Conservation (phyloP, 2,329 filamentous ascomycete species). For the Colletotrichum noveboracense region DNA sequence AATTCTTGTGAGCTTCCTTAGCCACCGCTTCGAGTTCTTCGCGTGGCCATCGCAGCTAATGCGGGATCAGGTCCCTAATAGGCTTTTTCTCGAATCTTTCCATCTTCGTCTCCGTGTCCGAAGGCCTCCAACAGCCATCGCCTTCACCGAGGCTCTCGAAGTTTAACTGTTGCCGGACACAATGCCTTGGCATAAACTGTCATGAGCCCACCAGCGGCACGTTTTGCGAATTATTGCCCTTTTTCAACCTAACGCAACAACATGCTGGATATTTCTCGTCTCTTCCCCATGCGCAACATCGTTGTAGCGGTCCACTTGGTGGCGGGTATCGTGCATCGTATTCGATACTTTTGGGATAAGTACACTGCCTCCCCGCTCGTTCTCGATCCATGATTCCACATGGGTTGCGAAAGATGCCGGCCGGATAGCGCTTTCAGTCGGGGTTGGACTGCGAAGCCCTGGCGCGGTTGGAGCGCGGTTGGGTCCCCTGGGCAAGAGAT, state of each 20-base stretch:
- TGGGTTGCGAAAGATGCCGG: conserved; percentile 11
- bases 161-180: background rate
- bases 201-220: background rate
- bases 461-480: background rate
- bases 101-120: background rate
- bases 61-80: background rate
- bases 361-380: background rate
- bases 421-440: background rate
- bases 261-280: background rate
- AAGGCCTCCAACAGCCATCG: background rate
- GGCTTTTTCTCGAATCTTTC: conserved; percentile 14
- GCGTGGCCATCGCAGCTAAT: conserved; percentile 10
- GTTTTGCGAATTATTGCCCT: conserved; percentile 1
- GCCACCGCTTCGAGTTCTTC: background rate
- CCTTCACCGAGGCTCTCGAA: background rate
- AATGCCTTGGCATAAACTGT: background rate
- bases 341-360: background rate
- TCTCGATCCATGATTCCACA: conserved; percentile 12
- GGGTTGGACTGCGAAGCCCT: background rate
- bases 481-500: background rate
- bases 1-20: background rate
- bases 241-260: background rate
- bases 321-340: conserved; percentile 19
- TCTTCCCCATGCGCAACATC: background rate
- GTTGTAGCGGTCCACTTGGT: conserved; percentile 2